Percentiles rank a stretch among this genome's conserved stretches.
These are phyloP conservation scores for Daedaleopsis nitida DNA, from an alignment of 768 basidiomycete species.

Conservation along the genomic window DNA sequence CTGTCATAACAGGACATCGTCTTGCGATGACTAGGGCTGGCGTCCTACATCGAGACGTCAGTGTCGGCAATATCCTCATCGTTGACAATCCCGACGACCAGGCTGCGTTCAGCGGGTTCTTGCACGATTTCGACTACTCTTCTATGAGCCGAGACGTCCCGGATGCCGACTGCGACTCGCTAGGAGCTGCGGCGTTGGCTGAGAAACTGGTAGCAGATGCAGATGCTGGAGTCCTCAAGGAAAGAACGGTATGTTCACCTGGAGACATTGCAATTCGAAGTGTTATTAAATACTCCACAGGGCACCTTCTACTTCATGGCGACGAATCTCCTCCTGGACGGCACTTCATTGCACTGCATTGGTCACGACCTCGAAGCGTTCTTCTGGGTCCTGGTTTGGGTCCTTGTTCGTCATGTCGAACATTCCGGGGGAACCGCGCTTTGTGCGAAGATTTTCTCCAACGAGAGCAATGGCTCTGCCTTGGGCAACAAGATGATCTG, in stretches of 20 bases:
- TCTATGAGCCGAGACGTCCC: background rate
- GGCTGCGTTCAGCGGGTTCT: background rate
- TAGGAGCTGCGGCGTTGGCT: background rate
- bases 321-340: background rate
- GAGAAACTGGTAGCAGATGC: background rate
- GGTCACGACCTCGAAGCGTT: constrained; percentile 20
- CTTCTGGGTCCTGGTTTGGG: constrained; percentile 19
- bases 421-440: background rate
- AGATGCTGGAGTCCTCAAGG: background rate
- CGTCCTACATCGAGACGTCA: background rate
- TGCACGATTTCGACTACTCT: constrained; percentile 10
- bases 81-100: background rate
- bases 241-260: background rate
- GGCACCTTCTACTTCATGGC: constrained; percentile 13
- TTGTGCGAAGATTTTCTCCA: background rate
- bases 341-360: background rate
- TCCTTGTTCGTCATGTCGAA: constrained; percentile 9
- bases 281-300: background rate
- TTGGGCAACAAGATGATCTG: background rate
- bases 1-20: background rate
- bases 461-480: background rate
- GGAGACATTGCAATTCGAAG: too few relatives aligned
- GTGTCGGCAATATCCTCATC: constrained; percentile 4
- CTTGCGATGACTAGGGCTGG: background rate
- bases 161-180: background rate